Percentiles rank a stretch among this genome's conserved stretches.
phyloP scores from a whole-genome alignment of 108 stramenopile species.

The Bacterosira constricta region DNA sequence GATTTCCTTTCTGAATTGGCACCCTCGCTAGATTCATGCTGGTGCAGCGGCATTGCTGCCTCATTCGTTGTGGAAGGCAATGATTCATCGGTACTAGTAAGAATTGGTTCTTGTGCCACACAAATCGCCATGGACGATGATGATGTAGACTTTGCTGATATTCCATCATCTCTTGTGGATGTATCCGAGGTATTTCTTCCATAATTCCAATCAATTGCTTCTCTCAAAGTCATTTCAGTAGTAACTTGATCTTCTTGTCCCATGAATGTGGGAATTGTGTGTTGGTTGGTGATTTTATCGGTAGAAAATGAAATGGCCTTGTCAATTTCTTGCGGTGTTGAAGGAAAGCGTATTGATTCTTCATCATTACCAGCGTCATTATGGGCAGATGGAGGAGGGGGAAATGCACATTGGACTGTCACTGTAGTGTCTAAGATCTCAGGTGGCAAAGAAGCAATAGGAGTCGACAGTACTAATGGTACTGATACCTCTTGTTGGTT shows the following conservation, averaged over 20 bases:
- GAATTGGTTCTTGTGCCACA: conserved; percentile 43
- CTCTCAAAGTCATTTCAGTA: conserved; percentile 34
- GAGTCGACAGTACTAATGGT: background rate
- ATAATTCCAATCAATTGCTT: conserved; percentile 18
- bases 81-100: background rate
- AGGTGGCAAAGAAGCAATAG: conserved; percentile 22
- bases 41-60: too few species aligned
- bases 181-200: too few species aligned
- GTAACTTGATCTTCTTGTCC: conserved; percentile 53
- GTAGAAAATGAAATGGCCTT: conserved; percentile 5
- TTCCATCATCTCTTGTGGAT: too few species aligned
- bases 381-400: background rate
- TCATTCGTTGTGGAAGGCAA: background rate
- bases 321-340: conserved; percentile 17
- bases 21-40: too few species aligned
- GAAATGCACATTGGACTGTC: conserved; percentile 39
- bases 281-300: background rate
- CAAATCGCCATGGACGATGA: conserved; percentile 17
- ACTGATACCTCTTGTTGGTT: too few species aligned
- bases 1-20: too few species aligned
- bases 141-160: too few species aligned
- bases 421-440: conserved; percentile 14
- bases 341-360: background rate
- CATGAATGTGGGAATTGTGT: conserved; percentile 38
- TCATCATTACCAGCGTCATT: background rate